Evolutionary conservation across 31 red algal species (phyloP).

Genomic region (Odonthalia washingtoniensis): DNA sequence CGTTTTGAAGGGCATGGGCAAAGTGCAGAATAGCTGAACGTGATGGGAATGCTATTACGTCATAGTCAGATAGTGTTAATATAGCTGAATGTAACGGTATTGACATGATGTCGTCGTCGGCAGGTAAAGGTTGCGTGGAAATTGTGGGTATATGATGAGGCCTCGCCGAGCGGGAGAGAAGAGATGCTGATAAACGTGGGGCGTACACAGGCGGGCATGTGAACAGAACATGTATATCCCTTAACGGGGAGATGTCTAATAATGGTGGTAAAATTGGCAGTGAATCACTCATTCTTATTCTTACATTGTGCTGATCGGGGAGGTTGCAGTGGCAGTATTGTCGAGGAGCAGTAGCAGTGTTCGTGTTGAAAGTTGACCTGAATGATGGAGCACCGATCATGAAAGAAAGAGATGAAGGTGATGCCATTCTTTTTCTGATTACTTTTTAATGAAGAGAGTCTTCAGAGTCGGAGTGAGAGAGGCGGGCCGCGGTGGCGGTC

Average conservation of each 20-base stretch:
- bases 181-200: conserved; percentile 26
- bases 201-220: conserved; percentile 43
- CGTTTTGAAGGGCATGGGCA: not conserved
- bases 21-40: conserved; percentile 32
- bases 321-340: not conserved
- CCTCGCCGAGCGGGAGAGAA: conserved; percentile 27
- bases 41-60: conserved; percentile 47
- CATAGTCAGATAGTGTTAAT: conserved; percentile 46
- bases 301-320: not conserved
- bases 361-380: too few species aligned
- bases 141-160: conserved; percentile 53
- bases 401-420: conserved; percentile 17
- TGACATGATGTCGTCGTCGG: not conserved
- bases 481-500: conserved; percentile 34
- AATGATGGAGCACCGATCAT: not conserved
- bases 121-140: conserved; percentile 25
- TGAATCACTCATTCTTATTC: not conserved
- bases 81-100: conserved; percentile 45
- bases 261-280: not conserved
- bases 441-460: conserved; percentile 13
- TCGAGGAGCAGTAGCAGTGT: too few species aligned
- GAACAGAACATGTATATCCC: conserved; percentile 34
- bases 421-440: too few species aligned
- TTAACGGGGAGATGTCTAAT: conserved; percentile 2
- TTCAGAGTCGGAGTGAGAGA: conserved; percentile 28